Conservation (phyloP, 2,329 filamentous ascomycete genomes). For the Zymoseptoria tritici region DNA sequence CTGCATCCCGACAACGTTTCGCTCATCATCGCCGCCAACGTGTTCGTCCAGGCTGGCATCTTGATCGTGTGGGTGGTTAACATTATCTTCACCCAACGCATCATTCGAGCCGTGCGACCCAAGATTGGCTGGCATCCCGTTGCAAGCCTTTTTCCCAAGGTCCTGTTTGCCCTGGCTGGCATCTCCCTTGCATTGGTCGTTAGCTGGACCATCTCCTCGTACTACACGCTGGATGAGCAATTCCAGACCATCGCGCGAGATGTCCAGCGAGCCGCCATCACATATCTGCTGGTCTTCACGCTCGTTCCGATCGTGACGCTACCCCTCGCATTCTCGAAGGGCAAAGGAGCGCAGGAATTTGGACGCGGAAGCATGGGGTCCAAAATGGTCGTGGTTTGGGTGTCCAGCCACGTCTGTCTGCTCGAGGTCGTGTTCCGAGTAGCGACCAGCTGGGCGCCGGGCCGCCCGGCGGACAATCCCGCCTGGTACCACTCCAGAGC, state of each 20-base stretch:
- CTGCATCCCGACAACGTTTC: slow-evolving; percentile 21
- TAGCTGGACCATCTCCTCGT: slow-evolving; percentile 21
- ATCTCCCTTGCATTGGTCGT: slow-evolving; percentile 22
- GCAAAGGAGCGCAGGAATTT: slow-evolving; percentile 10
- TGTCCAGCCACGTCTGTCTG: slow-evolving; percentile 13
- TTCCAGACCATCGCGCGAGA: slow-evolving; percentile 11
- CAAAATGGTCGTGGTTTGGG: slow-evolving; percentile 17
- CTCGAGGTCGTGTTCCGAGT: slow-evolving; percentile 22
- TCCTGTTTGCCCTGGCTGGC: slow-evolving; percentile 8
- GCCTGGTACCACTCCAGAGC: slow-evolving; percentile 27
- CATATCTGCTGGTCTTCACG: slow-evolving; percentile 21
- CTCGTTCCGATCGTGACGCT: slow-evolving; percentile 19
- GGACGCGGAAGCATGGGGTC: slow-evolving; percentile 12
- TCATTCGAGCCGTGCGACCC: slow-evolving; percentile 23
- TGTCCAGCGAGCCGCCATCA: slow-evolving; percentile 17
- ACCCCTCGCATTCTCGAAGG: slow-evolving; percentile 7
- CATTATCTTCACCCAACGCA: slow-evolving; percentile 24
- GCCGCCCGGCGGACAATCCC: slow-evolving; percentile 19
- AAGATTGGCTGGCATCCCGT: slow-evolving; percentile 23
- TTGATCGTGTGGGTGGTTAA: slow-evolving; percentile 28
- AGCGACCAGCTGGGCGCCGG: slow-evolving; percentile 21
- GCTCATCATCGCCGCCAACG: slow-evolving; percentile 25
- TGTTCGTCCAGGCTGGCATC: slow-evolving; percentile 27
- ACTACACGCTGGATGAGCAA: slow-evolving; percentile 22
- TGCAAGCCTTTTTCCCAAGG: slow-evolving; percentile 7